Percentiles rank a stretch among this genome's conserved stretches.
Evolutionary conservation across 1,139 yeast genomes (phyloP).

Genomic region (Blastobotrys illinoisensis): DNA sequence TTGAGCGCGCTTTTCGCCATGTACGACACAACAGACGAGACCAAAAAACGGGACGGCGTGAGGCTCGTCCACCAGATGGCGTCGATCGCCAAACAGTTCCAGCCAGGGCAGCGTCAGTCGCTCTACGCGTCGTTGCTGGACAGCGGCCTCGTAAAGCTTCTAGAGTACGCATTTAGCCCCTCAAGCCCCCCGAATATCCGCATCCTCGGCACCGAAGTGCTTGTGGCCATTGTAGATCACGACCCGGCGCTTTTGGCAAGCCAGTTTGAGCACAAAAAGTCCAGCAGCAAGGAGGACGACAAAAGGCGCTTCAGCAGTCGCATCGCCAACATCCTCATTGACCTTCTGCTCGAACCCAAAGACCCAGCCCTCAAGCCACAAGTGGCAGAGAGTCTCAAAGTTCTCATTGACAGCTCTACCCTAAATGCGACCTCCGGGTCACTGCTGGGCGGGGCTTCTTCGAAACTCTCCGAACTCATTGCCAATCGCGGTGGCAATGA

Average conservation of each 20-base stretch:
- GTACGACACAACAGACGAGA: conserved; percentile 36
- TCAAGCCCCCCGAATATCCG: conserved; percentile 46
- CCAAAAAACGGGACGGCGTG: conserved; percentile 60
- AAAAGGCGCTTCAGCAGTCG: conserved; percentile 6
- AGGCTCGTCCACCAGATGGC: conserved; percentile 77
- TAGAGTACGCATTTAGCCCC: conserved; percentile 62
- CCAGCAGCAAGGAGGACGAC: neutral
- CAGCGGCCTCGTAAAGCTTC: conserved; percentile 63
- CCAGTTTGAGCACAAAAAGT: neutral
- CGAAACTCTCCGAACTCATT: neutral
- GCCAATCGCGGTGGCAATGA: neutral
- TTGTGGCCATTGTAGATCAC: conserved; percentile 77
- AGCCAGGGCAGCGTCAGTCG: conserved; percentile 54
- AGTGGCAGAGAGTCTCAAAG: conserved; percentile 75
- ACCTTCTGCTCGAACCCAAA: conserved; percentile 56
- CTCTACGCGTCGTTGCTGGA: conserved; percentile 62
- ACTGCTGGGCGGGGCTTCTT: neutral
- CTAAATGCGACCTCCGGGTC: neutral
- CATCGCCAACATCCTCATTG: conserved; percentile 52
- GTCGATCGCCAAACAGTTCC: conserved; percentile 65
- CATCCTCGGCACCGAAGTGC: conserved; percentile 73
- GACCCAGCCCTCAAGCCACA: conserved; percentile 75
- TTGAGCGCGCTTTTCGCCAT: conserved; percentile 50
- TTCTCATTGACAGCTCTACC: conserved; percentile 33
- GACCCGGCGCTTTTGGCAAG: conserved; percentile 43